A percentile compares a stretch with the other conserved stretches of the same genome.
phyloP scores from a whole-genome alignment of 1,284 basidiomycete genomes.

The Pyrrhoderma lamaoense region DNA sequence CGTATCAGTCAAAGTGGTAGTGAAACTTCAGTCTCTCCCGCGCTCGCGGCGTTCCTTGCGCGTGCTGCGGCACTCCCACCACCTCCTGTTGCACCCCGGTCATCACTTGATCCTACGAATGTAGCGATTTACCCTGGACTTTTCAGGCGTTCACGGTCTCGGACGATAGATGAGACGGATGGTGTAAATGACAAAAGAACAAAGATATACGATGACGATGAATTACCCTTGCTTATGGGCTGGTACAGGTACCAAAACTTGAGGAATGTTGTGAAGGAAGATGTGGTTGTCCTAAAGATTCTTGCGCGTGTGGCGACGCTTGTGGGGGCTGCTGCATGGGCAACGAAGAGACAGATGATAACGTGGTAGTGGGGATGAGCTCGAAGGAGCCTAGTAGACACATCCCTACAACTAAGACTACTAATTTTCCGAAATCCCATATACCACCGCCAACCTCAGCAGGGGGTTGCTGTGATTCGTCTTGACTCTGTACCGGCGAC shows the following conservation, averaged over 20 bases:
- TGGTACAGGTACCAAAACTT: conserved; percentile 36
- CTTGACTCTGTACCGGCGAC: too few species aligned
- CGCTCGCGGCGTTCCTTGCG: conserved; percentile 57
- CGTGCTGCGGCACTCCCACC: conserved; percentile 51
- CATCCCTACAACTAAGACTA: too few species aligned
- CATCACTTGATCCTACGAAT: conserved; percentile 42
- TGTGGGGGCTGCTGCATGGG: conserved; percentile 45
- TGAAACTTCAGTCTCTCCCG: conserved; percentile 17
- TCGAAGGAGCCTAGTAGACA: neutral
- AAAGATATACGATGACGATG: neutral
- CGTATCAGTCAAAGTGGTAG: conserved; percentile 18
- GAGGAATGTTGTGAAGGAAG: conserved; percentile 52
- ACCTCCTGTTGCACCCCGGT: conserved; percentile 40
- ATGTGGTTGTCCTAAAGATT: conserved; percentile 35
- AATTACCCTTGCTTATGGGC: neutral
- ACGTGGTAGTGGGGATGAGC: neutral
- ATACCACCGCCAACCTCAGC: too few species aligned
- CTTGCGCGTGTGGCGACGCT: conserved; percentile 43
- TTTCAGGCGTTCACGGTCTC: conserved; percentile 21
- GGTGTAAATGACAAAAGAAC: neutral
- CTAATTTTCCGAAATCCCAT: too few species aligned
- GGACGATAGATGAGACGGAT: too few species aligned
- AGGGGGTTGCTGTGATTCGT: too few species aligned
- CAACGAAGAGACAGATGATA: conserved; percentile 18
- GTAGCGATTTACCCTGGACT: conserved; percentile 40